Evolutionary conservation across 2,329 filamentous ascomycete species (phyloP).

Genomic region (Fusarium hainanense): DNA sequence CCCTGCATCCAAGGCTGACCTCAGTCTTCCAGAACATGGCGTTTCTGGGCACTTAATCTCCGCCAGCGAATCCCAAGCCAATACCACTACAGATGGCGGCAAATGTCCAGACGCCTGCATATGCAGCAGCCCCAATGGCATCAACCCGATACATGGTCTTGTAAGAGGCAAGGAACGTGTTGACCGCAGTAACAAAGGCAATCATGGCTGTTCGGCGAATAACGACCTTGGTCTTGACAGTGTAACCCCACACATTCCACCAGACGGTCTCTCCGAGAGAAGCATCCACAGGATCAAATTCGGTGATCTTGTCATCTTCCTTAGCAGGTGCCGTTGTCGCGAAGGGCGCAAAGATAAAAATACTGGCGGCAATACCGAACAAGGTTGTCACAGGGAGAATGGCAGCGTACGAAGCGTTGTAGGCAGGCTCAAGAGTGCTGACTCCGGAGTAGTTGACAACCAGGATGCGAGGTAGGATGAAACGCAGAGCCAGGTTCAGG

Average conservation of each 20-base stretch:
- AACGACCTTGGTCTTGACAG: slow-evolving; percentile 69
- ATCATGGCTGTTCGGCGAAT: slow-evolving; percentile 72
- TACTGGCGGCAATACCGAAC: slow-evolving; percentile 76
- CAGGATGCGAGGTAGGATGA: slow-evolving; percentile 77
- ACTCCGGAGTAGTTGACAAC: slow-evolving; percentile 80
- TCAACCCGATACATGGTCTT: slow-evolving; percentile 78
- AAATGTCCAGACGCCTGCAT: slow-evolving; percentile 79
- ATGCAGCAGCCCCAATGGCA: slow-evolving; percentile 74
- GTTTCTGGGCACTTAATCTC: slow-evolving; percentile 49
- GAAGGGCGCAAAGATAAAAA: slow-evolving; percentile 81
- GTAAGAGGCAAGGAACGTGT: slow-evolving; percentile 72
- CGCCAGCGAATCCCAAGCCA: slow-evolving; percentile 63
- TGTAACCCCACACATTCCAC: slow-evolving; percentile 79
- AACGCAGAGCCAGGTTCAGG: slow-evolving; percentile 75
- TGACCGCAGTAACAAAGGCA: slow-evolving; percentile 66
- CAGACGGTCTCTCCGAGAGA: slow-evolving; percentile 75
- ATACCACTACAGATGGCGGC: slow-evolving; percentile 70
- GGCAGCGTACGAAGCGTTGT: slow-evolving; percentile 69
- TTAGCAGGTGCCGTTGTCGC: slow-evolving; percentile 63
- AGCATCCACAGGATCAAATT: slow-evolving; percentile 73
- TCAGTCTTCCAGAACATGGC: slow-evolving; percentile 9
- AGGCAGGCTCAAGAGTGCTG: slow-evolving; percentile 73
- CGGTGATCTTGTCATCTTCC: slow-evolving; percentile 60
- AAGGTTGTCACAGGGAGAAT: slow-evolving; percentile 68
- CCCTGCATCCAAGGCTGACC: slow-evolving; percentile 33